These are phyloP conservation scores for Boletus smithii DNA, from an alignment of 1,284 basidiomycete species.

Conservation along the genomic window DNA sequence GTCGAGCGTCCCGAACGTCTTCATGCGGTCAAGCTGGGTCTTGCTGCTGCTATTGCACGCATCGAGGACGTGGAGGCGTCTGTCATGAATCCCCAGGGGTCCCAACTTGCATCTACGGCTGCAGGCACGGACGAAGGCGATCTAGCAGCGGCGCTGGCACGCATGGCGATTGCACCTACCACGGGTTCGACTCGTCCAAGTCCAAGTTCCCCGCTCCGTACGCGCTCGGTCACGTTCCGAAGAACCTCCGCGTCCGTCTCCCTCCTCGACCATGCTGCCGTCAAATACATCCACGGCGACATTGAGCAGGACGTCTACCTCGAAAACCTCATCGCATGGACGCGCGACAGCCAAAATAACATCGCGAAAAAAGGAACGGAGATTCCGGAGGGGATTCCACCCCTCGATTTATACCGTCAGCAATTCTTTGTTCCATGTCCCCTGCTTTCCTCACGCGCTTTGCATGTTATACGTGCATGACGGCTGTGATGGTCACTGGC, in stretches of 20 bases:
- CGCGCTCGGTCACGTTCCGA: conserved; percentile 41
- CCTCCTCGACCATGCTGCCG: conserved; percentile 58
- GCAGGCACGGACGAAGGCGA: conserved; percentile 40
- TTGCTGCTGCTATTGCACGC: conserved; percentile 73
- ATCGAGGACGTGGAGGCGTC: conserved; percentile 47
- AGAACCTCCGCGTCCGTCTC: conserved; percentile 53
- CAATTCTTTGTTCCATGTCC: conserved; percentile 8
- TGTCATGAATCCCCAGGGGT: not conserved
- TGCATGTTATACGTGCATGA: not conserved
- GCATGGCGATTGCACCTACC: conserved; percentile 45
- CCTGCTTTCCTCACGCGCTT: not conserved
- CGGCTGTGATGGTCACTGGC: not conserved
- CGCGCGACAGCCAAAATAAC: conserved; percentile 60
- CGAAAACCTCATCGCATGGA: conserved; percentile 60
- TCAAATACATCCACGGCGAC: conserved; percentile 73
- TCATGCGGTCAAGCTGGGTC: conserved; percentile 74
- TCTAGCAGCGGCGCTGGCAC: conserved; percentile 52
- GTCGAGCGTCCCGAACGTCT: conserved; percentile 91
- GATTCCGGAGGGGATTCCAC: conserved; percentile 70
- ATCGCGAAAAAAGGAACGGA: conserved; percentile 68
- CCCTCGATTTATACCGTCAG: conserved; percentile 84
- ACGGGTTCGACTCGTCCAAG: not conserved
- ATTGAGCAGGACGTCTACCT: conserved; percentile 66
- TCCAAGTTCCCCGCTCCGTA: conserved; percentile 16
- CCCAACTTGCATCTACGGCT: not conserved